These are phyloP conservation scores for Dictyostelium purpureum DNA, from an alignment of 78 protist species.

Conservation along the genomic window DNA sequence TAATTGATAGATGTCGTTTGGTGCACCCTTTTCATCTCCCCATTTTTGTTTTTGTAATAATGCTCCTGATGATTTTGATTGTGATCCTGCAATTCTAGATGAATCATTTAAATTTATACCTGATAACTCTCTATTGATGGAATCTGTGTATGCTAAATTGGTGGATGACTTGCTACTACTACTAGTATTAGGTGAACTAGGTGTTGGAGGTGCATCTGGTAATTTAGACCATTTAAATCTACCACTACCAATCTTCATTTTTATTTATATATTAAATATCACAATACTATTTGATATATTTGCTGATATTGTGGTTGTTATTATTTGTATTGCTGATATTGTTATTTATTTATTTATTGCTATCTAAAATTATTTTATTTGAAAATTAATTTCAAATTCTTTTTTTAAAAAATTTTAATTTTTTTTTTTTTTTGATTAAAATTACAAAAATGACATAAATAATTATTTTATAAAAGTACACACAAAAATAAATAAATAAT, in stretches of 20 bases:
- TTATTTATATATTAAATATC: too few species aligned
- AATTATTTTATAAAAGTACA: neutral
- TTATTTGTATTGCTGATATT: neutral
- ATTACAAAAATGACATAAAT: neutral
- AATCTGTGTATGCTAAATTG: neutral
- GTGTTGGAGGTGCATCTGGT: constrained; percentile 30
- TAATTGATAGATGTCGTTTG: constrained; percentile 30
- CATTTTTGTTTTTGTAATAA: constrained; percentile 23
- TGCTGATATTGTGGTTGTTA: neutral
- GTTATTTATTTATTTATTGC: neutral
- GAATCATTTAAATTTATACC: neutral
- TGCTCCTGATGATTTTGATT: constrained; percentile 2
- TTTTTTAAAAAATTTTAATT: too few species aligned
- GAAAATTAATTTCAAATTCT: too few species aligned
- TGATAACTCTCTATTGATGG: neutral
- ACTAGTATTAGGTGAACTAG: neutral
- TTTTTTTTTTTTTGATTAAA: neutral
- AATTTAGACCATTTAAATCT: constrained; percentile 16
- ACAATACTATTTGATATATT: neutral
- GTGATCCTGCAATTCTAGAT: neutral
- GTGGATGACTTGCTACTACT: neutral
- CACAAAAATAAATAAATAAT: neutral
- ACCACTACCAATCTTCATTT: constrained; percentile 18
- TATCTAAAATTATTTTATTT: too few species aligned
- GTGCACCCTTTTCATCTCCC: neutral